Evolutionary conservation across 352 stramenopile genomes (phyloP).

Genomic region (Globisporangium megalacanthum): DNA sequence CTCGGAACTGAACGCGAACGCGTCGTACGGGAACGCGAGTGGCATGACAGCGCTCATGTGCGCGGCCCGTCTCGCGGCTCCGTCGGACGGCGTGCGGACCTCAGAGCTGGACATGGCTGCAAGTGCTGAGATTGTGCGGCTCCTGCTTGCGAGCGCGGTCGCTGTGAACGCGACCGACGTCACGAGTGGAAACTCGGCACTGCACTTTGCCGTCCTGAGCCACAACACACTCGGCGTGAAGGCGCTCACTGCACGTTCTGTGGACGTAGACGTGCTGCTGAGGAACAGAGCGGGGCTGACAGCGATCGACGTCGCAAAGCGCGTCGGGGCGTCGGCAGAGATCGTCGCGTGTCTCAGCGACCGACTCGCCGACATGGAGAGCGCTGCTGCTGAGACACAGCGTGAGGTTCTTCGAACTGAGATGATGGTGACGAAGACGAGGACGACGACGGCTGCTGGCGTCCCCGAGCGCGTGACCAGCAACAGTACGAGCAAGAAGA

Average conservation of each 20-base stretch:
- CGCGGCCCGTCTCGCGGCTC: conserved; percentile 44
- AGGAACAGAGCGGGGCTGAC: conserved; percentile 18
- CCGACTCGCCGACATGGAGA: conserved; percentile 14
- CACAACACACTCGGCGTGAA: conserved; percentile 42
- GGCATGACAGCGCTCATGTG: conserved; percentile 80
- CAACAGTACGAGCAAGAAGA: conserved; percentile 19
- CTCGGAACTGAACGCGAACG: conserved; percentile 32
- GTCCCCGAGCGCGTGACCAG: conserved; percentile 14
- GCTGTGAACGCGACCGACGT: conserved; percentile 42
- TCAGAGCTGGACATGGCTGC: conserved; percentile 30
- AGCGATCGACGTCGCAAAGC: conserved; percentile 11
- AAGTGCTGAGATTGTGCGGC: conserved; percentile 42
- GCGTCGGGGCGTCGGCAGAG: conserved; percentile 1
- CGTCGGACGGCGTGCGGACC: conserved; percentile 10
- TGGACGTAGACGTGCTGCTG: conserved; percentile 3
- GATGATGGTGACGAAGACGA: not conserved
- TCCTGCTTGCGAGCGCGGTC: conserved; percentile 33
- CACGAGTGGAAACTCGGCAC: conserved; percentile 45
- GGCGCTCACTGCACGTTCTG: conserved; percentile 19
- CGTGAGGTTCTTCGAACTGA: conserved; percentile 3
- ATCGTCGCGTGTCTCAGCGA: conserved; percentile 22
- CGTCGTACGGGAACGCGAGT: conserved; percentile 35
- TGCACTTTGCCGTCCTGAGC: conserved; percentile 73
- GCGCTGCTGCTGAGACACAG: conserved; percentile 6
- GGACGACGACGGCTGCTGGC: conserved; percentile 3